Evolutionary conservation across 2,329 filamentous ascomycete genomes (phyloP), one percentile per base, ranked within the genome.

Genomic region (Cyphellophora europaea): DNA sequence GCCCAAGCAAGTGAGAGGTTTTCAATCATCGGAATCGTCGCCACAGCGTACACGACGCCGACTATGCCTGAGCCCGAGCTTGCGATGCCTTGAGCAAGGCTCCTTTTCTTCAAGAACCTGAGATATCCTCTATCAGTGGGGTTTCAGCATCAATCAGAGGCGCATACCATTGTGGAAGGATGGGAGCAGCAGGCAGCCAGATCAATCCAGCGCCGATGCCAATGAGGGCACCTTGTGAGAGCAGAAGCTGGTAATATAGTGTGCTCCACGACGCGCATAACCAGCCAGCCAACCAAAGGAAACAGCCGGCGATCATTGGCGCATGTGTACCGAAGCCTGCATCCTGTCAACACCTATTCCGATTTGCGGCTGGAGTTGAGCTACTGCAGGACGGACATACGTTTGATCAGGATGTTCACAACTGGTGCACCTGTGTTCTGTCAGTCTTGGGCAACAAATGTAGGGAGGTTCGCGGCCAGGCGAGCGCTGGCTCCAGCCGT

Each of bases 91-190:
- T 49, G 53, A 12, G 53, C 50, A 11, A 58, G 37, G 35, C 51
- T 53, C 12, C 55, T 42, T 17, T 48, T 50, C 16, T 43, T 50
- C n/a, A n/a, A n/a, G n/a, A n/a, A n/a, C n/a, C n/a, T n/a, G n/a
- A n/a, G n/a, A n/a, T n/a, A n/a, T n/a, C n/a, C n/a, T n/a, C n/a
- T n/a, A n/a, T n/a, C n/a, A n/a, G n/a, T n/a, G n/a, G n/a, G n/a
- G n/a, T n/a, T n/a, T n/a, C n/a, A n/a, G n/a, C n/a, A n/a, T n/a
- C n/a, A n/a, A n/a, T n/a, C n/a, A n/a, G n/a, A n/a, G n/a, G n/a
- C 5, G 45, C 42, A 36, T 57, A 58, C 55, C 55, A 58, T 30
- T 53, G 49, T 3, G 48, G 47, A 2, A 53, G 33, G 3, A 54
- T 41, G 1, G 47, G 41, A 5, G 45, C 47, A 6, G 42, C 36